Evolutionary conservation across 1,284 basidiomycete species (phyloP).

Genomic region (Cutaneotrichosporon dermatis): DNA sequence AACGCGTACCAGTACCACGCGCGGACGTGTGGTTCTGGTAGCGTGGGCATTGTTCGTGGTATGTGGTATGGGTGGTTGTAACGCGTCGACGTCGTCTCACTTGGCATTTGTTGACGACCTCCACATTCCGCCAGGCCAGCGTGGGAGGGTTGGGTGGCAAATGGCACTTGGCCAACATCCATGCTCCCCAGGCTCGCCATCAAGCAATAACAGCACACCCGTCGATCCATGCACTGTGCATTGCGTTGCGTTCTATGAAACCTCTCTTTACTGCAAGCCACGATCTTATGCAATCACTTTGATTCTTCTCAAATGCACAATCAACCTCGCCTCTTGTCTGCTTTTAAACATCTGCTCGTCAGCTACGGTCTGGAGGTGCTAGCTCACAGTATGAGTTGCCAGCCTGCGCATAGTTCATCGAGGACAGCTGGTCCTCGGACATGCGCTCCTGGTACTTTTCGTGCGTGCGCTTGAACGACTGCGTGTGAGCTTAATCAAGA

Average conservation of each 20-base stretch:
- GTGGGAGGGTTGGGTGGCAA: background rate
- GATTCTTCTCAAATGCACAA: background rate
- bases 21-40: conserved; percentile 25
- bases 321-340: background rate
- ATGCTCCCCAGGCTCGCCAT: no score
- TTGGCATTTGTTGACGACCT: background rate
- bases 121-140: background rate
- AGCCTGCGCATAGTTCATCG: conserved; percentile 79
- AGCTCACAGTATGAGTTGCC: conserved; percentile 87
- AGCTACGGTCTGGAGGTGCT: no score
- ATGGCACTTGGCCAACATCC: no score
- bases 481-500: conserved; percentile 51
- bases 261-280: background rate
- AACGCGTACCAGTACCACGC: conserved; percentile 48
- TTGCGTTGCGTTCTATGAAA: conserved; percentile 1
- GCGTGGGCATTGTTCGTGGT: conserved; percentile 2
- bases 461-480: conserved; percentile 49
- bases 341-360: conserved; percentile 1
- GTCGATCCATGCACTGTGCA: background rate
- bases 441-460: conserved; percentile 74
- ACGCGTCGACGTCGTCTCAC: background rate
- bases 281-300: background rate
- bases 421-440: conserved; percentile 81
- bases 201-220: no score
- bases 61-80: background rate